Base-by-base conservation (phyloP, 2,329 filamentous ascomycete genomes). In the Colletotrichum paranaense region DNA sequence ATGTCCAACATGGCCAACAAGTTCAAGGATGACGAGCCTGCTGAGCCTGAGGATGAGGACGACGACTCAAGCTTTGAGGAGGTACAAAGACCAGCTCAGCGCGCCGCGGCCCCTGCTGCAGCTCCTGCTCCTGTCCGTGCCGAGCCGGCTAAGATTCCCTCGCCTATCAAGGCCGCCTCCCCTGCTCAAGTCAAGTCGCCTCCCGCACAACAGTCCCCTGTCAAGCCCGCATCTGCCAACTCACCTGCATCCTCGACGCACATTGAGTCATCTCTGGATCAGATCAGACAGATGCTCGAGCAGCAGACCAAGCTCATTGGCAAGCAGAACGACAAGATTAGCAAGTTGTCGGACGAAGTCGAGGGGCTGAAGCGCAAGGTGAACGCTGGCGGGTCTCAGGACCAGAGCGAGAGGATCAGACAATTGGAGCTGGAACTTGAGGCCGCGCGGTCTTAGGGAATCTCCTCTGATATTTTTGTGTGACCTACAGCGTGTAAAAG, bases 51-150 rank as follows among this genome's bases (percentile, higher is more conserved):
- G 1, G 88, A 89, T 2, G 87, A 90, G 22, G 91, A 92, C 59
- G 92, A 94, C 71, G 88, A 89, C 32, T 96, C 94, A 1, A 94
- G 92, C 84, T 98, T 98, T 77, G 95, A 98, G 80, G 95, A 98
- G 80, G 89, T 97, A 38, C 83, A 92, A 38, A 95, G 94, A 80
- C 94, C 94, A 24, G 85, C 90, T 12, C 92, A 94, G 77, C 92
- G 93, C 59, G 85, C 85, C 26, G 78, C 84, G 56, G 68, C 76
- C 42, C 79, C 80, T 49, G 75, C 79, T 71, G 79, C 67, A 35
- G 77, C 80, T 19, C 75, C 78, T 38, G 78, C 81, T 26, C 81
- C 83, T 24, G 72, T 80, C 59, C 81, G 80, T 32, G 78, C 80
- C 30, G 86, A 85, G 26, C 81, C 81, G 11, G 79, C 87, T 46